phyloP scores from a whole-genome alignment of 2,329 filamentous ascomycete genomes.

The Clonostachys rosea region DNA sequence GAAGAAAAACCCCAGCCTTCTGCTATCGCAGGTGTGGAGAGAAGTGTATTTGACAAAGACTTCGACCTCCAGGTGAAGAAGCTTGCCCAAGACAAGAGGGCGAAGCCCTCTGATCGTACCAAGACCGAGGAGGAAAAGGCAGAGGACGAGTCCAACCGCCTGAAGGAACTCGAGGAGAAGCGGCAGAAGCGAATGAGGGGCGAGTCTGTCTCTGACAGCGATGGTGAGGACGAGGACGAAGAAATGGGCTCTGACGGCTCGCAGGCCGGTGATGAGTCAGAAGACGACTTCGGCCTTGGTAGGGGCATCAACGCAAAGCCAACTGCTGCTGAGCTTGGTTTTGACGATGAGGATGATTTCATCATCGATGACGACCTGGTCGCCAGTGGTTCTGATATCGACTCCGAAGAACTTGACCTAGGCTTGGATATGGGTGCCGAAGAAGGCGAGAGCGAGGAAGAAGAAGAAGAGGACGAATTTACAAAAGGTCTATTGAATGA shows the following conservation, averaged over 20 bases:
- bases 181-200: constrained; percentile 84
- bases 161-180: constrained; percentile 80
- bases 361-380: constrained; percentile 84
- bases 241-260: constrained; percentile 35
- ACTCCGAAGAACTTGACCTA: constrained; percentile 27
- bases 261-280: constrained; percentile 26
- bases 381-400: constrained; percentile 70
- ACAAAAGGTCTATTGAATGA: constrained; percentile 62
- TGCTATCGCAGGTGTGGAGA: constrained; percentile 50
- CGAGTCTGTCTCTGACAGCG: constrained; percentile 64
- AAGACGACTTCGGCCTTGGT: constrained; percentile 57
- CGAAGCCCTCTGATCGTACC: constrained; percentile 79
- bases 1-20: neutral
- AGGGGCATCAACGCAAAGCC: constrained; percentile 51
- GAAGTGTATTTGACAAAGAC: constrained; percentile 71
- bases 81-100: constrained; percentile 78
- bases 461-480: constrained; percentile 56
- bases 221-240: constrained; percentile 41
- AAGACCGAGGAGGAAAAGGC: constrained; percentile 87
- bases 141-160: constrained; percentile 68
- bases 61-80: constrained; percentile 83
- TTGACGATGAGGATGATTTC: constrained; percentile 95
- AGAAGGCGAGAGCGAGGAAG: constrained; percentile 32
- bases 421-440: constrained; percentile 50
- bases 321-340: constrained; percentile 59